phyloP scores from a whole-genome alignment of 2,329 filamentous ascomycete genomes.

The Leptodontidium sp. region DNA sequence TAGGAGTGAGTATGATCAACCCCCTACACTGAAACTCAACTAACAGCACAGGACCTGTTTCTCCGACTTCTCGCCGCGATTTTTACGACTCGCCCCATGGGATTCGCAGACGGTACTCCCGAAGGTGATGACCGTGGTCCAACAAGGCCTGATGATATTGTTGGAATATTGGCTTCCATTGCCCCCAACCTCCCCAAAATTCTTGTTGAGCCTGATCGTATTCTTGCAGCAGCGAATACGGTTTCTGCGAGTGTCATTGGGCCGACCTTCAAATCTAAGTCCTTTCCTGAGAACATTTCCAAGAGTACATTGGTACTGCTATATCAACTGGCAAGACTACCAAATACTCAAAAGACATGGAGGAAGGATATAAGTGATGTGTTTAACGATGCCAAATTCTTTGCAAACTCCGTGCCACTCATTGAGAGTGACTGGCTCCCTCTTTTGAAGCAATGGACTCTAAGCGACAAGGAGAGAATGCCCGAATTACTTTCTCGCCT shows the following conservation, averaged over 20 bases:
- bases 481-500: conserved; percentile 81
- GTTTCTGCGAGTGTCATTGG: conserved; percentile 86
- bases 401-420: conserved; percentile 71
- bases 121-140: conserved; percentile 51
- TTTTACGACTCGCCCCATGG: conserved; percentile 86
- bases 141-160: conserved; percentile 73
- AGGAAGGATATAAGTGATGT: conserved; percentile 92
- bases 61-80: conserved; percentile 88
- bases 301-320: conserved; percentile 75
- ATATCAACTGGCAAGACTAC: conserved; percentile 77
- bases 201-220: conserved; percentile 84
- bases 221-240: conserved; percentile 77
- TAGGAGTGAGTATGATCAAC: conserved; percentile 70
- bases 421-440: conserved; percentile 82
- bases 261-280: conserved; percentile 82
- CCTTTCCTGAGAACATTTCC: conserved; percentile 86
- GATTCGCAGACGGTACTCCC: conserved; percentile 67
- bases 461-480: conserved; percentile 88
- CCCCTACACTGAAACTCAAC: conserved; percentile 23
- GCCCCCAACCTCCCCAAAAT: conserved; percentile 84
- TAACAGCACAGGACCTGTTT: conserved; percentile 77
- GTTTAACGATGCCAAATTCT: conserved; percentile 90
- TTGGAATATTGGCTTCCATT: conserved; percentile 80
- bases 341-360: conserved; percentile 87
- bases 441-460: conserved; percentile 82